These are phyloP conservation scores for Aspergillus bridgeri DNA, from an alignment of 495 filamentous ascomycete species.

Conservation along the genomic window DNA sequence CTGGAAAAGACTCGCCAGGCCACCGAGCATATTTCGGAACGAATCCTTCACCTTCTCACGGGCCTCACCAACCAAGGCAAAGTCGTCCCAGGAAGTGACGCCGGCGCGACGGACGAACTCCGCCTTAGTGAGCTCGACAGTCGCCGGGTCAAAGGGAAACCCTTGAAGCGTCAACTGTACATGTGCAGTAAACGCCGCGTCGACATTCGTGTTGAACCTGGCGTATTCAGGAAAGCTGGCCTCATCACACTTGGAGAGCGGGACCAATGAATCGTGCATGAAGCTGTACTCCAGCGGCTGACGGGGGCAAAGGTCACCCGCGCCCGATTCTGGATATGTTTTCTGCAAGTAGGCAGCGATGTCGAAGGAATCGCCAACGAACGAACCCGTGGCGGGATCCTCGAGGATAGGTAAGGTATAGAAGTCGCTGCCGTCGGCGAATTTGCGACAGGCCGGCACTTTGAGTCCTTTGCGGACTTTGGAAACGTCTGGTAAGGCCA, in stretches of 20 bases:
- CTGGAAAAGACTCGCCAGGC: conserved; percentile 41
- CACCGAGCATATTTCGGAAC: conserved; percentile 40
- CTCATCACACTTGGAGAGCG: conserved; percentile 26
- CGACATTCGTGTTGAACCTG: conserved; percentile 47
- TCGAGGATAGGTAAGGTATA: conserved; percentile 57
- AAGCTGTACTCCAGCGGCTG: conserved; percentile 30
- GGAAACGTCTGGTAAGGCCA: conserved; percentile 47
- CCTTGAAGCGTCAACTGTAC: conserved; percentile 26
- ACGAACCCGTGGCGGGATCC: conserved; percentile 37
- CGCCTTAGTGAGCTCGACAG: conserved; percentile 37
- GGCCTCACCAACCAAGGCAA: conserved; percentile 40
- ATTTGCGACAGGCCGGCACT: conserved; percentile 47
- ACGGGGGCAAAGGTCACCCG: conserved; percentile 37
- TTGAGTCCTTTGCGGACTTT: conserved; percentile 41
- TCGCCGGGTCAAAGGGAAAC: conserved; percentile 45
- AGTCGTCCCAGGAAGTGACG: conserved; percentile 42
- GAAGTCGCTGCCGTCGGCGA: conserved; percentile 55
- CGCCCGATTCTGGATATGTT: conserved; percentile 39
- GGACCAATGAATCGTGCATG: conserved; percentile 16
- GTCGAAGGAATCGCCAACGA: conserved; percentile 61
- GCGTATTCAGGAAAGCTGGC: conserved; percentile 24
- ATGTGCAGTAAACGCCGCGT: conserved; percentile 46
- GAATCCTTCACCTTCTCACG: conserved; percentile 32
- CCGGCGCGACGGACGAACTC: conserved; percentile 46
- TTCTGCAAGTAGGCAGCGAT: conserved; percentile 56